A percentile compares a stretch with the other conserved stretches of the same genome.
Evolutionary conservation across 2,329 filamentous ascomycete species (phyloP).

Genomic region (Ophiocordyceps sinensis): DNA sequence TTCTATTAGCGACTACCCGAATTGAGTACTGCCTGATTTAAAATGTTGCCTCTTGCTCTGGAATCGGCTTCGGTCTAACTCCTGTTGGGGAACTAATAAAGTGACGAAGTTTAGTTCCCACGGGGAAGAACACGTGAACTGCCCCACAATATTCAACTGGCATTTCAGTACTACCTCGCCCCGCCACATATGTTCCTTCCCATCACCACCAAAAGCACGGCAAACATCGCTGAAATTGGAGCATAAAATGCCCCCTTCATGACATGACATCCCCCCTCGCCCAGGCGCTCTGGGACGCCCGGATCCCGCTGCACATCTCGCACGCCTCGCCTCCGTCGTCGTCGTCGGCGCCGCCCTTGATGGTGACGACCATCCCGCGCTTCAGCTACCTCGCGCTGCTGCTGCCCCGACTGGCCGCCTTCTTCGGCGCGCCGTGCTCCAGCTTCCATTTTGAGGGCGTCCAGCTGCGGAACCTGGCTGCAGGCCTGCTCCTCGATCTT

Average conservation of each 20-base stretch:
- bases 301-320: constrained; percentile 39
- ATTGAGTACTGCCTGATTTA: not conserved
- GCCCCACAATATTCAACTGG: too few species aligned
- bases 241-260: not conserved
- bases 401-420: constrained; percentile 37
- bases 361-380: constrained; percentile 36
- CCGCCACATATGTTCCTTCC: too few species aligned
- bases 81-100: too few species aligned
- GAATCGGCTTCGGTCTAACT: too few species aligned
- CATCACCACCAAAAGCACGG: too few species aligned
- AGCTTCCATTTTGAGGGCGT: constrained; percentile 44
- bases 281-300: constrained; percentile 38
- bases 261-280: constrained; percentile 11
- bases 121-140: too few species aligned
- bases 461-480: constrained; percentile 36
- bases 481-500: constrained; percentile 39
- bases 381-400: constrained; percentile 46
- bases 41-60: too few species aligned
- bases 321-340: constrained; percentile 28
- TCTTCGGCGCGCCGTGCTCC: constrained; percentile 38
- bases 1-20: not conserved
- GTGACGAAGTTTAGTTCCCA: too few species aligned
- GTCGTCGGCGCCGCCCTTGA: constrained; percentile 29
- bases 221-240: too few species aligned
- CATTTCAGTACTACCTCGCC: too few species aligned